Evolutionary conservation across 2,329 filamentous ascomycete genomes (phyloP).

Genomic region (Penicillium sp.): DNA sequence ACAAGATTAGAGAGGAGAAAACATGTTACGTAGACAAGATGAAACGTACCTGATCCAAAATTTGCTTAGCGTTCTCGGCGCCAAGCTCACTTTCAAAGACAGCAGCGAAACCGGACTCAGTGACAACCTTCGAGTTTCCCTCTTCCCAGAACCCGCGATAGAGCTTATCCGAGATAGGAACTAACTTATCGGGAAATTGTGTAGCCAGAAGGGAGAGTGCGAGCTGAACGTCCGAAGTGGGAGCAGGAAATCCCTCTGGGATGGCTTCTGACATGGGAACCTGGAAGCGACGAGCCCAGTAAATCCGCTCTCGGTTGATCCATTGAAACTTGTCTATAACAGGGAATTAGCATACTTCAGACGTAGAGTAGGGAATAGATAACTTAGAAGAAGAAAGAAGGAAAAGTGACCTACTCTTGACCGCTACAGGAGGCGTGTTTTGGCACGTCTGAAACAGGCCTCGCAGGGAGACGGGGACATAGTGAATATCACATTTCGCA

Average conservation of each 20-base stretch:
- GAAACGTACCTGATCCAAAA: background rate
- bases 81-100: slow-evolving; percentile 5
- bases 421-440: slow-evolving; percentile 11
- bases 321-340: slow-evolving; percentile 14
- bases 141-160: slow-evolving; percentile 11
- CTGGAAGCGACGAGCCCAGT: slow-evolving; percentile 15
- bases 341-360: background rate
- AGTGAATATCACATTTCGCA: slow-evolving; percentile 11
- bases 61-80: background rate
- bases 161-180: background rate
- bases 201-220: slow-evolving; percentile 8
- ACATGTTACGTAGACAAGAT: background rate
- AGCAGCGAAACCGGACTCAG: background rate
- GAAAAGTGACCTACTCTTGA: slow-evolving; percentile 10
- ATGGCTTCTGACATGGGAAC: slow-evolving; percentile 11
- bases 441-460: slow-evolving; percentile 16
- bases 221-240: slow-evolving; percentile 8
- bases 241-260: slow-evolving; percentile 12
- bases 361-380: background rate
- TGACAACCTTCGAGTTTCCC: background rate
- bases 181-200: slow-evolving; percentile 2
- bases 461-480: slow-evolving; percentile 12
- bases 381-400: background rate
- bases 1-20: background rate
- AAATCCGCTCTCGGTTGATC: slow-evolving; percentile 17